A percentile compares a stretch with the other conserved stretches of the same genome.
These are phyloP conservation scores for Raddia guianensis DNA, from an alignment of 176 grass and related monocot species.

Conservation along the genomic window DNA sequence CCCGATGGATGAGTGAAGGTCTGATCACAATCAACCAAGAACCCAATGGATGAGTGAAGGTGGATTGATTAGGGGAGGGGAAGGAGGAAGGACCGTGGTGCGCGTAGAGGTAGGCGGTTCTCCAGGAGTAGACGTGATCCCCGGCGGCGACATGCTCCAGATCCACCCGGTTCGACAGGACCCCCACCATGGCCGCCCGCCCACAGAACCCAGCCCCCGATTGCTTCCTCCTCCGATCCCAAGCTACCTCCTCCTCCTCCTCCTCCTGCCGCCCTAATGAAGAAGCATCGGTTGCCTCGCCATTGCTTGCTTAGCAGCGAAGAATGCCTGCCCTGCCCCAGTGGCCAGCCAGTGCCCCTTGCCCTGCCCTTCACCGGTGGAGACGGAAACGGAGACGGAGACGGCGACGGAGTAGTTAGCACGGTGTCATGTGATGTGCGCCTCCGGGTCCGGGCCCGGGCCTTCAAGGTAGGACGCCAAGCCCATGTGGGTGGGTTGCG, in stretches of 20 bases:
- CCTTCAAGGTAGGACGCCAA: too few species aligned
- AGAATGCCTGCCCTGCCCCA: background rate
- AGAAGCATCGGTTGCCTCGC: background rate
- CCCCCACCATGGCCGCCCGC: conserved; percentile 24
- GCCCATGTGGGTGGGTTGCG: too few species aligned
- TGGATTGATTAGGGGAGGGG: background rate
- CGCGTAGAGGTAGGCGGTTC: conserved; percentile 66
- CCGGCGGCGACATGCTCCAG: conserved; percentile 53
- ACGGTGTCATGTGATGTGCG: too few species aligned
- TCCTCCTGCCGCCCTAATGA: background rate
- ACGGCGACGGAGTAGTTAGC: too few species aligned
- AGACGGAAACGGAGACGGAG: background rate
- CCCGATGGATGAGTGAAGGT: background rate
- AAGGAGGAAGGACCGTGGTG: conserved; percentile 64
- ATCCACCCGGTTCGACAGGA: conserved; percentile 73
- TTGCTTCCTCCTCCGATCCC: background rate
- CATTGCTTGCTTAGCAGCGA: conserved; percentile 29
- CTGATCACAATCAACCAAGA: background rate
- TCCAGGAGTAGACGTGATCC: conserved; percentile 94
- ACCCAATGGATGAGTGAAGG: background rate
- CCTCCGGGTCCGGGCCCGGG: too few species aligned
- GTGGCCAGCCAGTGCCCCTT: too few species aligned
- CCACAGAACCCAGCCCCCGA: too few species aligned
- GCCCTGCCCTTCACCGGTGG: background rate
- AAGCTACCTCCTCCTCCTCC: background rate